These are phyloP conservation scores for Calonectria ilicicola DNA, from an alignment of 2,329 filamentous ascomycete species.

Conservation along the genomic window DNA sequence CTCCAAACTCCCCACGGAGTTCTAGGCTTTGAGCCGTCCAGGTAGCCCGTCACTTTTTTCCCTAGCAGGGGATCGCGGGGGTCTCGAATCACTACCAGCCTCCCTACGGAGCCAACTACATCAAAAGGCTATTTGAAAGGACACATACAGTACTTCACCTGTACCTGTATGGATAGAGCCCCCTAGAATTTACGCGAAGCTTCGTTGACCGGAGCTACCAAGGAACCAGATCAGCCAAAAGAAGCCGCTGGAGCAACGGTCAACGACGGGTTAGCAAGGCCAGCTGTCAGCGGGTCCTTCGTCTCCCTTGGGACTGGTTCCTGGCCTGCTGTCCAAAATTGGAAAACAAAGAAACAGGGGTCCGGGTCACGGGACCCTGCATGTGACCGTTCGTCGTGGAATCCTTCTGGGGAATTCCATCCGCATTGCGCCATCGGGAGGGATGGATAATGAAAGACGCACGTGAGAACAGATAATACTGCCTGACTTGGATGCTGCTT, in stretches of 20 bases:
- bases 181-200: conserved; percentile 46
- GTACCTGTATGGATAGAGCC: conserved; percentile 30
- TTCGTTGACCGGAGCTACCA: conserved; percentile 37
- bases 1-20: conserved; percentile 47
- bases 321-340: neutral
- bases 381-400: conserved; percentile 31
- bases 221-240: neutral
- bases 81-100: conserved; percentile 18
- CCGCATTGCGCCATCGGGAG: neutral
- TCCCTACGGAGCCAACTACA: conserved; percentile 8
- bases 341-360: conserved; percentile 1
- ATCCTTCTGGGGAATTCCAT: neutral
- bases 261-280: conserved; percentile 2
- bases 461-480: neutral
- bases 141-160: neutral
- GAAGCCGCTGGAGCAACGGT: conserved; percentile 2
- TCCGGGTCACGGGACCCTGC: conserved; percentile 34
- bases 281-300: conserved; percentile 14
- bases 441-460: neutral
- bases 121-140: neutral
- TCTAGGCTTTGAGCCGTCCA: conserved; percentile 21
- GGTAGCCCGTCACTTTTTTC: conserved; percentile 29
- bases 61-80: conserved; percentile 33
- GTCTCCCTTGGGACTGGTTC: conserved; percentile 2
- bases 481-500: neutral